Percentiles rank a stretch among this genome's conserved stretches.
Conservation (phyloP, 179 eudicot genomes). For the Gypsophila paniculata region DNA sequence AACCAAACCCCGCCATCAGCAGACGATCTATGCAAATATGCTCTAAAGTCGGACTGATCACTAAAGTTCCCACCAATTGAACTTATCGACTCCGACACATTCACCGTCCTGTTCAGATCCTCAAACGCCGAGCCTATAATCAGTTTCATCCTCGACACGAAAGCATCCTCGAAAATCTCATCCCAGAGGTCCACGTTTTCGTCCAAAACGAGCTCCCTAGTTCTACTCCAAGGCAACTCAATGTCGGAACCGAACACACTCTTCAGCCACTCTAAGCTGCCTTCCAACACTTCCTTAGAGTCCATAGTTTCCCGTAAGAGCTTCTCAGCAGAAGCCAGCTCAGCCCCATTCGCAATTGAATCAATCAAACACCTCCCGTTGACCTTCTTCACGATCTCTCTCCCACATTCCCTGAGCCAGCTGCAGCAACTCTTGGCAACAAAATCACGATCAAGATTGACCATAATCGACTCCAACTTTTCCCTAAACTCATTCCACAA, state of each 20-base stretch:
- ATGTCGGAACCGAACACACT: constrained; percentile 89
- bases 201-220: constrained; percentile 83
- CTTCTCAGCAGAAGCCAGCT: constrained; percentile 83
- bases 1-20: constrained; percentile 89
- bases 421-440: constrained; percentile 68
- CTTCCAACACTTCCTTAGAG: constrained; percentile 76
- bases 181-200: constrained; percentile 89
- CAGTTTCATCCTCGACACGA: constrained; percentile 73
- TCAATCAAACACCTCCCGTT: constrained; percentile 73
- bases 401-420: constrained; percentile 86
- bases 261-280: constrained; percentile 88
- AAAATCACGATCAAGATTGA: constrained; percentile 57
- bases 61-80: constrained; percentile 41
- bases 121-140: constrained; percentile 58
- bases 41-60: constrained; percentile 43
- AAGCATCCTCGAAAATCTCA: constrained; percentile 91
- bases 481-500: constrained; percentile 78
- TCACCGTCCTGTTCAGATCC: constrained; percentile 42
- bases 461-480: constrained; percentile 65
- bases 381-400: constrained; percentile 63
- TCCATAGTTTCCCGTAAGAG: constrained; percentile 82
- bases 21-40: constrained; percentile 53
- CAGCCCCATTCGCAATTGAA: constrained; percentile 61
- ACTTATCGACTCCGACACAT: constrained; percentile 52
- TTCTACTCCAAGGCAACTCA: constrained; percentile 93